Conservation (phyloP, 169 alveolate genomes). For the Plasmodium ovale region DNA sequence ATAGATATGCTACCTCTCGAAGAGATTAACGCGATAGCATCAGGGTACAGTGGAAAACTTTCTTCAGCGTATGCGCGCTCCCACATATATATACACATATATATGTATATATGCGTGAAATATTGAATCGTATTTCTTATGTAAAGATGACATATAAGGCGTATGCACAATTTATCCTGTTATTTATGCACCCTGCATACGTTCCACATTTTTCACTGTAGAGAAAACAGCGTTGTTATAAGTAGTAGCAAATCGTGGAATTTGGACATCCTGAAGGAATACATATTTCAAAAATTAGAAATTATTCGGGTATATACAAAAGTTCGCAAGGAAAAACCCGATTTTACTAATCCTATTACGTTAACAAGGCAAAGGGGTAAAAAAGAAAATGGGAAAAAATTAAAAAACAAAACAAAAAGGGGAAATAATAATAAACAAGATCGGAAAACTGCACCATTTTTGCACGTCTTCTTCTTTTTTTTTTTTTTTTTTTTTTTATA, state of each 20-base stretch:
- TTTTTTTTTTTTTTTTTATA: background rate
- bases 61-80: background rate
- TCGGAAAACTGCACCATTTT: background rate
- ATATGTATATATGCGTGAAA: background rate
- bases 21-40: slow-evolving; percentile 67
- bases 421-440: no score
- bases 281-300: slow-evolving; percentile 80
- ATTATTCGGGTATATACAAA: slow-evolving; percentile 94
- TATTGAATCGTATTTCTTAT: no score
- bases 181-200: background rate
- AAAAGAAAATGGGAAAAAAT: background rate
- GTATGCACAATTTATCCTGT: background rate
- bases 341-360: slow-evolving; percentile 95
- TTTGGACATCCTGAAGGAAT: slow-evolving; percentile 78
- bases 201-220: background rate
- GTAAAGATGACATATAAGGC: no score
- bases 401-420: background rate
- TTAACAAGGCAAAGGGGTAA: slow-evolving; percentile 87
- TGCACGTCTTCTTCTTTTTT: background rate
- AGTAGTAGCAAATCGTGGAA: slow-evolving; percentile 80
- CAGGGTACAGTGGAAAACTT: background rate
- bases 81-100: slow-evolving; percentile 1
- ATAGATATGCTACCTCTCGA: slow-evolving; percentile 92
- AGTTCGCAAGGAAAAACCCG: slow-evolving; percentile 96
- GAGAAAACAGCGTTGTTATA: slow-evolving; percentile 66